Base-by-base conservation (phyloP, 192 early-diverging fungal species). In the Spizellomyces sp. region DNA sequence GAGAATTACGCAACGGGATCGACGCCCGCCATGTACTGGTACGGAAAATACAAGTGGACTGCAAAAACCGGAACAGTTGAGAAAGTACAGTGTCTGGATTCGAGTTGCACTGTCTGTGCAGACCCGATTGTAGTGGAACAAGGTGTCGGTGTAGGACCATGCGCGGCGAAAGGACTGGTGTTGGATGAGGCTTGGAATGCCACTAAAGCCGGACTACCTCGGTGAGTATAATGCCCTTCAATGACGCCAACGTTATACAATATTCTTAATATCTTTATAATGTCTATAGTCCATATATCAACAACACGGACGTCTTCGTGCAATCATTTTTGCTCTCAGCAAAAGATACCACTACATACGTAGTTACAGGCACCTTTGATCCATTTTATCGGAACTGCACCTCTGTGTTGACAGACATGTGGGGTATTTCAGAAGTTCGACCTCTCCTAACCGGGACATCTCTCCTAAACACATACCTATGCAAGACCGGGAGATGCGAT, bases 61-160 rank as follows among this genome's bases (percentile, higher is more conserved):
- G 50, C 50, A 19, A 54, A 12, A n/a, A 54, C 50, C 14, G 50
- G 50, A 19, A 54, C 50, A n/a, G 50, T 54, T 12, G 17, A n/a
- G 50, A 54, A 19, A 54, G 12, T n/a, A 2, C 50, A 54, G 50
- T 54, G 50, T 19, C 14, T n/a, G 1, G 50, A 54, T 54, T n/a
- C 14, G 2, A 4, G 50, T 54, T 54, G 50, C 4, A n/a, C 50
- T 2, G 50, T 54, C 50, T n/a, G 17, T 54, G 12, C 14, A n/a
- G 50, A 54, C 17, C 17, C 50, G 50, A 54, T 19, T 12, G 50
- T 54, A n/a, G 50, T 54, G 12, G 50, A 12, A 4, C 12, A 12
- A 19, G 50, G 50, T 54, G 50, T 54, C 17, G 50, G 50, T 12
- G 50, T 54, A 54, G 50, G 50, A 54, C 50, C 50, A 19, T 54